These are phyloP conservation scores for Adenanthera pavonina DNA, from an alignment of 306 rosid genomes.

Conservation along the genomic window DNA sequence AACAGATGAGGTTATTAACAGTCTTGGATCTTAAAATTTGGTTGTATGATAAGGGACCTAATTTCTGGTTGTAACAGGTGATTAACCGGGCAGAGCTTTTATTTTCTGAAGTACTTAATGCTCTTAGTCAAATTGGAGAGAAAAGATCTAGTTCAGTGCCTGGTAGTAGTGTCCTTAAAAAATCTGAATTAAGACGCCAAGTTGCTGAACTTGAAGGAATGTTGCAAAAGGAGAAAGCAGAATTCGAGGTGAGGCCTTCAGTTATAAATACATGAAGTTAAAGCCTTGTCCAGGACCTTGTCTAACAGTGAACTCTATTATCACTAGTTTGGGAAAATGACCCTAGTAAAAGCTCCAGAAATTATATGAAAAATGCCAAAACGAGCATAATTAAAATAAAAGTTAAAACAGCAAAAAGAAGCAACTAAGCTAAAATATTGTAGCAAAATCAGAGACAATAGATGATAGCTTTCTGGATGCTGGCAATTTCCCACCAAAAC, in stretches of 20 bases:
- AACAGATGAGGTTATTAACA: constrained; percentile 70
- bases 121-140: constrained; percentile 78
- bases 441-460: neutral
- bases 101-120: constrained; percentile 82
- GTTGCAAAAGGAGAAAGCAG: constrained; percentile 82
- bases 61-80: constrained; percentile 66
- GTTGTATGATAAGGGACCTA: constrained; percentile 26
- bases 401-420: neutral
- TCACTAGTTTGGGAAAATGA: constrained; percentile 23
- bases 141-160: constrained; percentile 53
- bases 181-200: constrained; percentile 66
- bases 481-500: neutral
- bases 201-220: constrained; percentile 77
- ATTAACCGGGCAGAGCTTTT: constrained; percentile 77
- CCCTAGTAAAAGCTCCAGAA: neutral
- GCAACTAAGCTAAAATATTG: neutral
- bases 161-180: constrained; percentile 47
- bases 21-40: constrained; percentile 35
- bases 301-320: constrained; percentile 7
- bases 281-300: constrained; percentile 30
- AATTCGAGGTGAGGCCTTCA: constrained; percentile 76
- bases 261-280: constrained; percentile 29
- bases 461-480: neutral
- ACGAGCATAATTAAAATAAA: neutral
- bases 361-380: neutral